Percentiles rank a stretch among this genome's conserved stretches.
Conservation (phyloP, 2,329 filamentous ascomycete genomes). For the Talaromyces sp. region DNA sequence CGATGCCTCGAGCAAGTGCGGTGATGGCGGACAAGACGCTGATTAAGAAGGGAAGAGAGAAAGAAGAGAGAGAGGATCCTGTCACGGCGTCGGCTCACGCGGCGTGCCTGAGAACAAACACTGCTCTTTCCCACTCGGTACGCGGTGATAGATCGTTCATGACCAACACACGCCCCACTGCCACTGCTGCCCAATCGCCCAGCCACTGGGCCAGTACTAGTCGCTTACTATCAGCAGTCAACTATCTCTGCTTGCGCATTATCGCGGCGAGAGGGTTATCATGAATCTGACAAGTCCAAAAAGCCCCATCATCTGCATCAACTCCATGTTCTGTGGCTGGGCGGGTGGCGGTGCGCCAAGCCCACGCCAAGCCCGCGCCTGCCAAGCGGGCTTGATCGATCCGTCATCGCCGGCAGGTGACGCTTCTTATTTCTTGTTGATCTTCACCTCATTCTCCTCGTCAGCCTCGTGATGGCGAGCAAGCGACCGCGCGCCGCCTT, state of each 20-base stretch:
- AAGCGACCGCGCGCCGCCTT: conserved; percentile 76
- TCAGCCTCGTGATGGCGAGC: conserved; percentile 54
- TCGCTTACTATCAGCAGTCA: neutral
- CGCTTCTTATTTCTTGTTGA: neutral
- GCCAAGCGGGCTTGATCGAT: neutral
- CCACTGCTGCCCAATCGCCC: neutral
- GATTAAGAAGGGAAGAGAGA: too few relatives aligned
- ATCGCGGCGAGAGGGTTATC: neutral
- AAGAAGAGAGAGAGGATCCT: too few relatives aligned
- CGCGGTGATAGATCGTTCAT: neutral
- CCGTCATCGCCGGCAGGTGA: too few relatives aligned
- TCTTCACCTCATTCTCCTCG: neutral
- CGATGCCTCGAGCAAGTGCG: neutral
- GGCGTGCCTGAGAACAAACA: neutral
- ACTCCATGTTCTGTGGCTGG: too few relatives aligned
- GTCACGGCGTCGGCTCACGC: neutral
- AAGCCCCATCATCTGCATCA: too few relatives aligned
- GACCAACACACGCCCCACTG: neutral
- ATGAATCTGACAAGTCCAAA: neutral
- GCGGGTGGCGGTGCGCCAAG: neutral
- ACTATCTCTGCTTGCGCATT: neutral
- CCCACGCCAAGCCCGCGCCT: neutral
- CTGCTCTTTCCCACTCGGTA: too few relatives aligned
- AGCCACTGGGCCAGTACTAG: neutral
- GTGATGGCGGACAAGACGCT: neutral